Evolutionary conservation across 129 eudicot species (phyloP).

Genomic region (Artemisia tridentata): DNA sequence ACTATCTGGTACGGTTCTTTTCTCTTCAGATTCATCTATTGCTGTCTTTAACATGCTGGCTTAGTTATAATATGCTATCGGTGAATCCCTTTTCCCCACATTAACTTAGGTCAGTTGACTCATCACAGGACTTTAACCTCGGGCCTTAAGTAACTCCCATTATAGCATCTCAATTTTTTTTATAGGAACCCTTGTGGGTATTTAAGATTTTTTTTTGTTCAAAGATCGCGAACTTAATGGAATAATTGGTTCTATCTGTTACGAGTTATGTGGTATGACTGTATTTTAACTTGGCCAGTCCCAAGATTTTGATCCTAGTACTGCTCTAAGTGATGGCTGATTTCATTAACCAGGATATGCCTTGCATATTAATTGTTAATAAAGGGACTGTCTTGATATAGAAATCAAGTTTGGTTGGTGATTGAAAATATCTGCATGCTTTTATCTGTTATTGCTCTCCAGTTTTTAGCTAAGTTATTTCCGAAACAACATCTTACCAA

Average conservation of each 20-base stretch:
- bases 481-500: not conserved
- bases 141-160: too few relatives aligned
- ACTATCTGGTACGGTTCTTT: constrained; percentile 63
- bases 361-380: too few relatives aligned
- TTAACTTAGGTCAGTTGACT: too few relatives aligned
- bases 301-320: not conserved
- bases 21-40: constrained; percentile 12
- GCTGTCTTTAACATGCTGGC: not conserved
- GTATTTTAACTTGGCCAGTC: not conserved
- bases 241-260: not conserved
- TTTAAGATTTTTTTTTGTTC: not conserved
- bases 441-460: not conserved
- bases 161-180: not conserved
- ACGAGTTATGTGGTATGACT: not conserved
- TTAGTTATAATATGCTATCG: not conserved
- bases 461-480: not conserved
- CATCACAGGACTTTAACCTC: too few relatives aligned
- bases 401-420: too few relatives aligned
- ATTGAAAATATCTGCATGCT: not conserved
- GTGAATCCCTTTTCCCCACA: too few relatives aligned
- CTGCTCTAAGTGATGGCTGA: not conserved
- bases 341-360: not conserved
- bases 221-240: not conserved
- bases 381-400: too few relatives aligned
- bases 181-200: constrained; percentile 1